These are phyloP conservation scores for Sugiyamaella mastotermitis DNA, from an alignment of 805 yeast genomes.

Conservation along the genomic window DNA sequence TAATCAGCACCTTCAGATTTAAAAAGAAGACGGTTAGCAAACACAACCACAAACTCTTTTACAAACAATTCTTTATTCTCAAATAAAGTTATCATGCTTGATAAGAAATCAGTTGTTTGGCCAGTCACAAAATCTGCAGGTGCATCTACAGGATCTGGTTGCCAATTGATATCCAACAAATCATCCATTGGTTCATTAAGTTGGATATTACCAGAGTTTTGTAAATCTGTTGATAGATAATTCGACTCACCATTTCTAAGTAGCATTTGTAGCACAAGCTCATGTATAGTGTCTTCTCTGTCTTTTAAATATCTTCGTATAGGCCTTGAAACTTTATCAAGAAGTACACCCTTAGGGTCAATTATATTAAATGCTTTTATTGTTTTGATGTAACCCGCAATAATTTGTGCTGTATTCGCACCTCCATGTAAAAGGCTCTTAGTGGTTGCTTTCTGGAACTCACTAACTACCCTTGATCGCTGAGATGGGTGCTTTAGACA, in stretches of 20 bases:
- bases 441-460: conserved; percentile 42
- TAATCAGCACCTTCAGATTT: conserved; percentile 20
- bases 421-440: conserved; percentile 67
- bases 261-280: conserved; percentile 67
- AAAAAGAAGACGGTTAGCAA: conserved; percentile 51
- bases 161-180: conserved; percentile 53
- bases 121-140: conserved; percentile 71
- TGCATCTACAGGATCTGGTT: conserved; percentile 85
- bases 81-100: conserved; percentile 63
- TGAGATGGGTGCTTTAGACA: conserved; percentile 46
- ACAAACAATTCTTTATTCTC: conserved; percentile 64
- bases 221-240: conserved; percentile 52
- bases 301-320: conserved; percentile 65
- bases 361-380: conserved; percentile 64
- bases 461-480: conserved; percentile 44
- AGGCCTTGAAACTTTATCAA: conserved; percentile 73
- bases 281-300: conserved; percentile 65
- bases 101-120: conserved; percentile 57
- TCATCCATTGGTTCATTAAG: conserved; percentile 31
- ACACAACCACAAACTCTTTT: conserved; percentile 54
- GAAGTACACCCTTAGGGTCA: conserved; percentile 82
- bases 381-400: conserved; percentile 62
- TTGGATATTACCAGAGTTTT: conserved; percentile 12
- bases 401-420: conserved; percentile 65
- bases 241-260: conserved; percentile 37